These are phyloP conservation scores for Cucurbita pepo DNA, from an alignment of 306 rosid genomes.

Conservation along the genomic window DNA sequence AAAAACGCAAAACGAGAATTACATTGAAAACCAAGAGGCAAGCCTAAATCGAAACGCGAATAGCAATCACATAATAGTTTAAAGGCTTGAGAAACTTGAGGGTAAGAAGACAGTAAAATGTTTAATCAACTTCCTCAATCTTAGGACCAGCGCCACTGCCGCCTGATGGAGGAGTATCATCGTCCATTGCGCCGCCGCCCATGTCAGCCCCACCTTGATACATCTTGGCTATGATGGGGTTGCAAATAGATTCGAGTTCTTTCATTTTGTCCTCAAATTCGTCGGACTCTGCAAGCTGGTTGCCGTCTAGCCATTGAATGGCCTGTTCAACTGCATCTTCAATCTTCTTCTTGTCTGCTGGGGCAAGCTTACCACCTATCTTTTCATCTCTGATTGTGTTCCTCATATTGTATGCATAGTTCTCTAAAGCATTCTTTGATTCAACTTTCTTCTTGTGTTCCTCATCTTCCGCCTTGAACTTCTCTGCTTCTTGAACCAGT, in stretches of 20 bases:
- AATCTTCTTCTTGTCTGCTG: constrained; percentile 47
- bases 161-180: constrained; percentile 37
- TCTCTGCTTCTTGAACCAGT: constrained; percentile 79
- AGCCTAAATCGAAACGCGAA: not conserved
- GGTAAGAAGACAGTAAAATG: not conserved
- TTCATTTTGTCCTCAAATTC: constrained; percentile 76
- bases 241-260: constrained; percentile 50
- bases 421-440: constrained; percentile 54
- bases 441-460: constrained; percentile 69
- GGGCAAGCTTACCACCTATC: constrained; percentile 18
- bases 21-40: not conserved
- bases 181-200: constrained; percentile 18
- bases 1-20: not conserved
- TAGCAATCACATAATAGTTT: not conserved
- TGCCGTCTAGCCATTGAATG: constrained; percentile 53
- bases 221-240: constrained; percentile 70
- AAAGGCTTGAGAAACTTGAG: not conserved
- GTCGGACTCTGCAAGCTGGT: constrained; percentile 51
- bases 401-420: constrained; percentile 64
- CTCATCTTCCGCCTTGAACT: constrained; percentile 65
- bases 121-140: constrained; percentile 68
- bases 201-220: constrained; percentile 45
- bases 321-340: constrained; percentile 50
- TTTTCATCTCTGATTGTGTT: constrained; percentile 58
- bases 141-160: constrained; percentile 62